Conservation (phyloP, 2,329 filamentous ascomycete species). For the Purpureocillium takamizusanense region DNA sequence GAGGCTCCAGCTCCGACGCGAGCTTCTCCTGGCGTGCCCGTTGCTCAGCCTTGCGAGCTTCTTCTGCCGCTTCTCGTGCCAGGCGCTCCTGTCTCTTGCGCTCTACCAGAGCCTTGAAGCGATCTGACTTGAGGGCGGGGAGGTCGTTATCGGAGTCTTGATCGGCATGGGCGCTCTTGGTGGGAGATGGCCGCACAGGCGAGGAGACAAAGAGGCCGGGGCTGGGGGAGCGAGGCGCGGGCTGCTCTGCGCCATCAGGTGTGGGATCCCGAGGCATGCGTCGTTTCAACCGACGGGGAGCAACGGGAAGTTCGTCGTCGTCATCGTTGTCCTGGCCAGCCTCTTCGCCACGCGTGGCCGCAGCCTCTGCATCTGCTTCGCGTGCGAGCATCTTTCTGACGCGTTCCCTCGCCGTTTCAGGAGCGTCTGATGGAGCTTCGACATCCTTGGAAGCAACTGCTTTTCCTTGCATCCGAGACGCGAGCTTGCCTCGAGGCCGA, state of each 20-base stretch:
- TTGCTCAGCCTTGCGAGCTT: conserved; percentile 36
- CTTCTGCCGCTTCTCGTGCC: conserved; percentile 54
- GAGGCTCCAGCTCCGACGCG: conserved; percentile 24
- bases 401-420: conserved; percentile 29
- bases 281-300: conserved; percentile 30
- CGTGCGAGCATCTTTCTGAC: conserved; percentile 32
- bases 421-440: conserved; percentile 8
- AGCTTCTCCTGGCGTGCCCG: conserved; percentile 24
- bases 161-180: conserved; percentile 20
- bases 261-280: conserved; percentile 23
- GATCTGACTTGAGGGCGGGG: conserved; percentile 40
- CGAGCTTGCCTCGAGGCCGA: conserved; percentile 53
- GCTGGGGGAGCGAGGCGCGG: conserved; percentile 16
- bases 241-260: conserved; percentile 10
- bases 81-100: conserved; percentile 64
- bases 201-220: conserved; percentile 50
- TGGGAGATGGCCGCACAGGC: conserved; percentile 27
- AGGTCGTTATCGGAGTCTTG: conserved; percentile 38
- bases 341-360: conserved; percentile 17
- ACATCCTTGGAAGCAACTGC: conserved; percentile 4
- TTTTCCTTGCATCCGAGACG: conserved; percentile 49
- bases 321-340: conserved; percentile 26
- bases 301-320: conserved; percentile 30
- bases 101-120: conserved; percentile 63
- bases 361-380: conserved; percentile 14